Evolutionary conservation across 768 basidiomycete genomes (phyloP).

Genomic region (Termitomyces sp.): DNA sequence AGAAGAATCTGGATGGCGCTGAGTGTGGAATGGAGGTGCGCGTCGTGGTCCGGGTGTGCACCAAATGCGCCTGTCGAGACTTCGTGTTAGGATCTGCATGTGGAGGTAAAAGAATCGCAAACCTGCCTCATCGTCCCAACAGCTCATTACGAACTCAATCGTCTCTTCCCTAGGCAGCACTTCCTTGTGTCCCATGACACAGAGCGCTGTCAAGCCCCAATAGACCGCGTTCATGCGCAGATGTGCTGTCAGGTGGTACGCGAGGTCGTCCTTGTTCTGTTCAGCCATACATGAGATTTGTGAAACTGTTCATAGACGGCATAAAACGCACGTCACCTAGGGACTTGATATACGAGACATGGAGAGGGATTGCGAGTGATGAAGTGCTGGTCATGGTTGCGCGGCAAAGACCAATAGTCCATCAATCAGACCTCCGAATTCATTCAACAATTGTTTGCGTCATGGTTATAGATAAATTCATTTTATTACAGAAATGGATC

Average conservation of each 20-base stretch:
- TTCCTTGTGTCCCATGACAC: slow-evolving; percentile 70
- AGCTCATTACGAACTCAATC: slow-evolving; percentile 86
- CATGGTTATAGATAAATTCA: not conserved
- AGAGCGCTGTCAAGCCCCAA: slow-evolving; percentile 91
- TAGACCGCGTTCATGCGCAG: slow-evolving; percentile 94
- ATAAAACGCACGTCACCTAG: slow-evolving; percentile 52
- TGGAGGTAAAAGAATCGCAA: slow-evolving; percentile 16
- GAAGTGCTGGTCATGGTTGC: slow-evolving; percentile 4
- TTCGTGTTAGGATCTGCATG: not conserved
- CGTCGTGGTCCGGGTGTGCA: slow-evolving; percentile 90
- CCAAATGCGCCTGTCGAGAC: slow-evolving; percentile 73
- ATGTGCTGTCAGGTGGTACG: slow-evolving; percentile 89
- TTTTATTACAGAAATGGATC: too few relatives aligned
- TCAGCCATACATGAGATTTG: not conserved
- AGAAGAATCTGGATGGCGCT: slow-evolving; percentile 90
- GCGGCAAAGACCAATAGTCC: not conserved
- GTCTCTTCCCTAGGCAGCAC: slow-evolving; percentile 81
- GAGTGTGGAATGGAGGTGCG: slow-evolving; percentile 79
- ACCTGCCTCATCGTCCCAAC: slow-evolving; percentile 93
- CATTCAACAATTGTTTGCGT: not conserved
- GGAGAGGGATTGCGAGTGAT: slow-evolving; percentile 43
- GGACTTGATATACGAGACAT: slow-evolving; percentile 71
- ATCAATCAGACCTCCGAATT: not conserved
- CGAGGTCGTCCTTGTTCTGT: slow-evolving; percentile 79
- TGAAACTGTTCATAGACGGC: not conserved